Evolutionary conservation across 352 stramenopile genomes (phyloP), one percentile per base, ranked within the genome.

Genomic region (Hyaloperonospora brassicae): DNA sequence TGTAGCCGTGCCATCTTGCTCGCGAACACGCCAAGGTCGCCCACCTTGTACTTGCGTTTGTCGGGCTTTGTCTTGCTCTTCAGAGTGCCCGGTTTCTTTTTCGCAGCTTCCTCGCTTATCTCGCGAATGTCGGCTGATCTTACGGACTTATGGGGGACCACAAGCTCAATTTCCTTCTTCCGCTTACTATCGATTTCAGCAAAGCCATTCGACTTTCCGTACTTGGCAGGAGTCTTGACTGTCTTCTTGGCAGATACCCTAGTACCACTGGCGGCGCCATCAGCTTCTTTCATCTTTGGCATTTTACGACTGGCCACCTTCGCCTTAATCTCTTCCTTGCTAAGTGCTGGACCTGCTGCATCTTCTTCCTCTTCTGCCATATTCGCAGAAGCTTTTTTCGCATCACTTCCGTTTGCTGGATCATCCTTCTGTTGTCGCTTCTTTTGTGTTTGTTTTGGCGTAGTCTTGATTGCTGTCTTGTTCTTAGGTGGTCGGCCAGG

Each of bases 121-220:
- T 89, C 78, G 4, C 77, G 72, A 61, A 87, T 87, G 50, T 89
- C 81, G 0, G 76, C 64, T 9, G 78, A 87, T 48, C 87, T 91
- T 5, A 89, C 76, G 2, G 81, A 76, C 55, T 91, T 87, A 42
- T 81, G 77, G 0, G 80, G 80, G 8, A 88, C 77, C 0, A 88
- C 68, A 24, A 90, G 65, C 43, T 90, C 80, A 13, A 90, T 90
- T 51, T 87, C 77, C 25, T 88, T 87, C 65, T 88, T 87, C 10
- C 79, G 70, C 57, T 88, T 90, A 38, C 64, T 80, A 44, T 90
- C 79, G 13, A 88, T 75, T 8, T 88, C 76, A 24, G 47, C 22
- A 0, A 57, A 51, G 27, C 51, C 45, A 36, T 60, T 62, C 2
- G 63, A 17, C 52, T 84, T 80, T 1, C 42, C 38, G 5, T 55